Conservation (phyloP, 768 basidiomycete species). For the Auricularia sp. region DNA sequence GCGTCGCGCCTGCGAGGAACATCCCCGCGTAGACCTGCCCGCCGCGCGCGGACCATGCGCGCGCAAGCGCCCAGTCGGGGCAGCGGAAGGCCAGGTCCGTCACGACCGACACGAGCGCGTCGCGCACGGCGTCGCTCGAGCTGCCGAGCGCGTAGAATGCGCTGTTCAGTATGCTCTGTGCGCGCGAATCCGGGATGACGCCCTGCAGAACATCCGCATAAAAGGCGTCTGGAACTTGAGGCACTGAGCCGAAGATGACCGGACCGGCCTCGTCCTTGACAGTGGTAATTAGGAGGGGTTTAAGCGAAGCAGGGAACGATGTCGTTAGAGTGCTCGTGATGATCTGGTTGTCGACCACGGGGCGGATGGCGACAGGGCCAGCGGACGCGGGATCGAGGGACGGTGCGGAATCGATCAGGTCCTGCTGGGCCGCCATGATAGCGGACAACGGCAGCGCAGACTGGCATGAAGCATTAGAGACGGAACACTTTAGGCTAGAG, state of each 20-base stretch:
- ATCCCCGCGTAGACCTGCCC: constrained; percentile 59
- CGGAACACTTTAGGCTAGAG: constrained; percentile 33
- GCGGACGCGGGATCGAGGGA: constrained; percentile 40
- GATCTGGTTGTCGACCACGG: constrained; percentile 56
- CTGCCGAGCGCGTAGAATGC: constrained; percentile 34
- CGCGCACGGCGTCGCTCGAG: constrained; percentile 25
- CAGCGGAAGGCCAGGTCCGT: constrained; percentile 68
- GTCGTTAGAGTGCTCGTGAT: constrained; percentile 58
- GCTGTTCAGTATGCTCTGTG: constrained; percentile 32
- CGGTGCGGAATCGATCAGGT: constrained; percentile 32
- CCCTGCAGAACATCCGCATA: constrained; percentile 19
- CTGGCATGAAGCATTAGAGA: constrained; percentile 40
- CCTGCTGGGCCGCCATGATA: constrained; percentile 45
- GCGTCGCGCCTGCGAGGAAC: constrained; percentile 57
- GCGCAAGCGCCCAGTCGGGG: constrained; percentile 58
- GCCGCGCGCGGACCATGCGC: constrained; percentile 54
- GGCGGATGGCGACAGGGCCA: constrained; percentile 50
- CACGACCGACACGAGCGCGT: constrained; percentile 46
- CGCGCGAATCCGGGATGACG: constrained; percentile 28
- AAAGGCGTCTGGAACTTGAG: constrained; percentile 5
- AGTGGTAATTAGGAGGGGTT: constrained; percentile 62
- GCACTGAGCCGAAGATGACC: constrained; percentile 28
- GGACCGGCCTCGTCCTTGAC: constrained; percentile 62
- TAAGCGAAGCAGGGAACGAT: constrained; percentile 42
- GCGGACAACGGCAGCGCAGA: constrained; percentile 35